These are phyloP conservation scores for Seiridium unicorne DNA, from an alignment of 2,329 filamentous ascomycete species.

Conservation along the genomic window DNA sequence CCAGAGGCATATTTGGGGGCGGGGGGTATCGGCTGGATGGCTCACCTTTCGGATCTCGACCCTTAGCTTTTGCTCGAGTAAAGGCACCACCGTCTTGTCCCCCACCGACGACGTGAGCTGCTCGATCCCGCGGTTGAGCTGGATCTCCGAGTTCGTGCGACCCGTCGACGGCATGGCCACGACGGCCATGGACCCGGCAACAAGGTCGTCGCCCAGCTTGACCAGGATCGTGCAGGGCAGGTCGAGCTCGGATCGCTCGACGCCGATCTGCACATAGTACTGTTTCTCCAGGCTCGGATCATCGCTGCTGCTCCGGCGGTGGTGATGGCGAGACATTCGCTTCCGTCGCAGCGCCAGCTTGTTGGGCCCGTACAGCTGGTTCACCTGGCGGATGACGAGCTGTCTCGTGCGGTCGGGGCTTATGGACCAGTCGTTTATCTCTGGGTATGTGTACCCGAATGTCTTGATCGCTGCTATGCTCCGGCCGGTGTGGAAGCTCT, in stretches of 20 bases:
- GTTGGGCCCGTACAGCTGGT: slow-evolving; percentile 43
- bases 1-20: too few relatives aligned
- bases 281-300: background rate
- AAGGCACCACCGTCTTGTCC: background rate
- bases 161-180: slow-evolving; percentile 35
- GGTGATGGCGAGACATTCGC: background rate
- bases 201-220: slow-evolving; percentile 20
- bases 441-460: slow-evolving; percentile 41
- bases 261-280: slow-evolving; percentile 34
- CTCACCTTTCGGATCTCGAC: slow-evolving; percentile 10
- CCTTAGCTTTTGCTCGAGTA: background rate
- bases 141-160: slow-evolving; percentile 28
- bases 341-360: background rate
- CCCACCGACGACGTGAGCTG: background rate
- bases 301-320: background rate
- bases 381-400: slow-evolving; percentile 61
- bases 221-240: slow-evolving; percentile 36
- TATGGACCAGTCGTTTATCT: slow-evolving; percentile 48
- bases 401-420: slow-evolving; percentile 56
- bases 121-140: slow-evolving; percentile 20
- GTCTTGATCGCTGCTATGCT: slow-evolving; percentile 24
- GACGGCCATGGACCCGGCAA: slow-evolving; percentile 31
- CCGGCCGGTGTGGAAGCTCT: slow-evolving; percentile 41
- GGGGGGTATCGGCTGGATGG: too few relatives aligned
- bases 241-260: slow-evolving; percentile 34